These are phyloP conservation scores for Solanum chacoense DNA, from an alignment of 305 asterid genomes.

Conservation along the genomic window DNA sequence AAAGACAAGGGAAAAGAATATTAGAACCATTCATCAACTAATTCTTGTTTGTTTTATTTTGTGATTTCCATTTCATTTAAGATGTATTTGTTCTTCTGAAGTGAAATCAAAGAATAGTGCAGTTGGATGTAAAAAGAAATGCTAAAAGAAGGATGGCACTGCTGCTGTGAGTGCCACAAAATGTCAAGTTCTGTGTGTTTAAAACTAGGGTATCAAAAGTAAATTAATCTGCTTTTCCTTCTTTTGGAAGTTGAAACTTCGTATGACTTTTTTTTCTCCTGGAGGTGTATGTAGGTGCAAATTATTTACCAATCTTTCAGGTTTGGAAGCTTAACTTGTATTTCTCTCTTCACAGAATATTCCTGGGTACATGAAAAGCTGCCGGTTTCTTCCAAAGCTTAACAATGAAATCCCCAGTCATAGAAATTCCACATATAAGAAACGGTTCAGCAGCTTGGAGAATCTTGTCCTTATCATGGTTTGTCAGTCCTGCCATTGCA, in stretches of 20 bases:
- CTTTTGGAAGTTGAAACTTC: neutral
- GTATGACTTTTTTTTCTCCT: neutral
- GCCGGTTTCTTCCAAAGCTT: conserved; percentile 83
- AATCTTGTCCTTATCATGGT: conserved; percentile 93
- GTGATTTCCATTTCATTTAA: neutral
- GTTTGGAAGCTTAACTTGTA: neutral
- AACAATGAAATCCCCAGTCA: conserved; percentile 72
- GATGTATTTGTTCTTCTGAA: neutral
- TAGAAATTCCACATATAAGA: conserved; percentile 69
- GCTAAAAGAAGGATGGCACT: neutral
- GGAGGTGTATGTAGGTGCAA: neutral
- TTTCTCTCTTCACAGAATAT: conserved; percentile 38
- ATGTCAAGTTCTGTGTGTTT: neutral
- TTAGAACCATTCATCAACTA: neutral
- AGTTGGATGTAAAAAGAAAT: neutral
- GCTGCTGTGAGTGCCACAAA: neutral
- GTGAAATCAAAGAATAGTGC: neutral
- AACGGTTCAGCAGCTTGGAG: conserved; percentile 66
- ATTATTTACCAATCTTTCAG: neutral
- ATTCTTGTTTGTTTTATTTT: neutral
- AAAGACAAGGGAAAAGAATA: neutral
- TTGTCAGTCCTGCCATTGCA: neutral
- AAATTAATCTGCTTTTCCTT: neutral
- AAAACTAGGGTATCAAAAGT: neutral
- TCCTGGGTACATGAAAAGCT: conserved; percentile 49